Evolutionary conservation across 2,329 filamentous ascomycete species (phyloP).

Genomic region (Fusarium haematococcum): DNA sequence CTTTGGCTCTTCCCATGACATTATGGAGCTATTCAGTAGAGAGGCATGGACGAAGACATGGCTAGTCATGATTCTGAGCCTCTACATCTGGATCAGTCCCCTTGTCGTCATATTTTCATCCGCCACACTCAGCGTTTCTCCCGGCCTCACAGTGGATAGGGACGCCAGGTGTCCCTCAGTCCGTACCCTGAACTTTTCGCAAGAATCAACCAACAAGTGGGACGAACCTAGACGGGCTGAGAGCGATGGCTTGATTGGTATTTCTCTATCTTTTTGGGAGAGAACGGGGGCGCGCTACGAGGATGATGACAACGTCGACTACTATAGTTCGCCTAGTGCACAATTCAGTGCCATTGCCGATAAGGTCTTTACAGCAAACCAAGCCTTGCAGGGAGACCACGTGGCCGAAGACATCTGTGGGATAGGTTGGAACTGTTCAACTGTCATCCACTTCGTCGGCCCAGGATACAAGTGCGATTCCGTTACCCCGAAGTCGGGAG

Average conservation of each 20-base stretch:
- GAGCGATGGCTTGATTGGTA: slow-evolving; percentile 15
- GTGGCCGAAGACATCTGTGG: slow-evolving; percentile 26
- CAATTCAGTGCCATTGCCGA: slow-evolving; percentile 20
- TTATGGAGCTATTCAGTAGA: slow-evolving; percentile 25
- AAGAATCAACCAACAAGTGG: slow-evolving; percentile 27
- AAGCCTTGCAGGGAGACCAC: slow-evolving; percentile 17
- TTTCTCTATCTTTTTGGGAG: slow-evolving; percentile 33
- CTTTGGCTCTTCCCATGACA: slow-evolving; percentile 28
- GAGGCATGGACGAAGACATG: slow-evolving; percentile 38
- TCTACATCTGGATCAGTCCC: slow-evolving; percentile 37
- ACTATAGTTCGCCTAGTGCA: slow-evolving; percentile 16
- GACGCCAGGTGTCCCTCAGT: slow-evolving; percentile 23
- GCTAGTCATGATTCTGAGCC: slow-evolving; percentile 37
- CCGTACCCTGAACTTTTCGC: slow-evolving; percentile 37
- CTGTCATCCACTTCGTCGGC: slow-evolving; percentile 31
- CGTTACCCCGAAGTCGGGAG: slow-evolving; percentile 9
- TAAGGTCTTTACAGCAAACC: slow-evolving; percentile 28
- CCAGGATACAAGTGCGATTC: slow-evolving; percentile 40
- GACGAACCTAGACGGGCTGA: slow-evolving; percentile 1
- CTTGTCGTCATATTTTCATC: slow-evolving; percentile 37
- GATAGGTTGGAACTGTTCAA: slow-evolving; percentile 36
- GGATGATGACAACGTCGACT: slow-evolving; percentile 25
- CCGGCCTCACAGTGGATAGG: not conserved
- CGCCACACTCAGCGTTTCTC: slow-evolving; percentile 24
- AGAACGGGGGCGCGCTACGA: not conserved